Conservation (phyloP, 2,329 filamentous ascomycete genomes). For the Colletotrichum sp. region DNA sequence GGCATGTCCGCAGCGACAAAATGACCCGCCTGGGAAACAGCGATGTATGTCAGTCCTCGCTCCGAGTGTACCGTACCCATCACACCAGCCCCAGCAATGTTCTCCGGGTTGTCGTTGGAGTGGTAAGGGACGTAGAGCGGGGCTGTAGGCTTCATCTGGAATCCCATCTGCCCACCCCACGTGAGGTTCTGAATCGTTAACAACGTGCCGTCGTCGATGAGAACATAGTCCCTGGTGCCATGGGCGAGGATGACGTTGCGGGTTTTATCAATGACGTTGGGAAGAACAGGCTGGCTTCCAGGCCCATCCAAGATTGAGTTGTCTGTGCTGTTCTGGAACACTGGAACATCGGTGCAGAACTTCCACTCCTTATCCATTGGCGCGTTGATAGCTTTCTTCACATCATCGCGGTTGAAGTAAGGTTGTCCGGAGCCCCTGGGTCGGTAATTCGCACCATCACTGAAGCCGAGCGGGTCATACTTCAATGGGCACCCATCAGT, state of each 20-base stretch:
- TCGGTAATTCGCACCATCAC: conserved; percentile 67
- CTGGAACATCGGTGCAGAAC: conserved; percentile 48
- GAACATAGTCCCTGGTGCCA: conserved; percentile 72
- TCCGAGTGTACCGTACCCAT: conserved; percentile 76
- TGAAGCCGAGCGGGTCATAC: conserved; percentile 74
- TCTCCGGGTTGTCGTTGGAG: conserved; percentile 41
- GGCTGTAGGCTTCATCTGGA: conserved; percentile 63
- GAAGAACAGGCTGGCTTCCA: conserved; percentile 64
- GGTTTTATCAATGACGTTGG: conserved; percentile 74
- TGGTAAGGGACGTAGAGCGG: conserved; percentile 72
- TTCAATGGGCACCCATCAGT: conserved; percentile 73
- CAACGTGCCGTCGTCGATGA: conserved; percentile 73
- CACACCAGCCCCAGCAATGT: conserved; percentile 63
- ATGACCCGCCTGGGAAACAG: conserved; percentile 69
- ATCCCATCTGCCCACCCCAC: conserved; percentile 75
- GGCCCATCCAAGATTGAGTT: conserved; percentile 46
- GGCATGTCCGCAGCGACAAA: conserved; percentile 74
- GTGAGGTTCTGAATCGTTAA: conserved; percentile 83
- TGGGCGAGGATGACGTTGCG: conserved; percentile 77
- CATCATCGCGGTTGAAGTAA: conserved; percentile 75
- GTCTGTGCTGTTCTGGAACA: conserved; percentile 50
- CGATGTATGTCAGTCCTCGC: conserved; percentile 75
- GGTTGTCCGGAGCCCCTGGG: conserved; percentile 64
- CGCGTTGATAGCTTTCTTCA: conserved; percentile 73
- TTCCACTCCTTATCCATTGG: conserved; percentile 41